Base-by-base conservation (phyloP, 2,329 filamentous ascomycete genomes). In the Xylariaceae sp. region DNA sequence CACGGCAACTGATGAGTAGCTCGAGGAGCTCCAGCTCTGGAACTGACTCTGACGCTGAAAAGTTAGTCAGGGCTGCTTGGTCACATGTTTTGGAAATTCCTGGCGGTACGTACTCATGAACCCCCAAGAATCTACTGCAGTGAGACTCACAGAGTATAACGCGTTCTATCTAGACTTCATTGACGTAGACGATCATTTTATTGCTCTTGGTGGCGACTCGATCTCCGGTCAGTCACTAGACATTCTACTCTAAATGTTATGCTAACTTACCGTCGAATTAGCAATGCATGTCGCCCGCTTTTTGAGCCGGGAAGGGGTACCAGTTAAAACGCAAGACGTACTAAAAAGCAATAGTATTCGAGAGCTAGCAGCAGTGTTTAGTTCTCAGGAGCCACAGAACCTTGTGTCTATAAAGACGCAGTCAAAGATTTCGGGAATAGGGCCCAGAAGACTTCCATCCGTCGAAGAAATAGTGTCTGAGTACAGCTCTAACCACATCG, bases 171-270 rank as follows among this genome's bases (percentile, higher is more conserved):
- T 37, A 52, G 49, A 52, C 21, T n/a, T n/a, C 21, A 52, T 52
- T 21, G 49, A 52, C 12, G 23, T 37, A 29, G 49, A 52, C 16
- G 49, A 52, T 44, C 49, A 52, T 52, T 52, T 52, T 7, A 28
- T 52, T 16, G 29, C 49, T 11, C 49, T 52, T 37, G 49, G 49
- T 19, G 49, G 49, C 19, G 49, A 52, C 23, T 52, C 49, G n/a
- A 52, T 52, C 31, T 44, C 49, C 6, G 46, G 46, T 49, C 16
- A 49, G 46, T 24, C 16, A n/a, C n/a, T n/a, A n/a, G n/a, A 9
- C n/a, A 14, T 14, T 31, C 11, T 16, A 21, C 21, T 19, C 6
- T 28, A 28, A 26, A 11, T 43, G 2, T n/a, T n/a, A 40, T 24
- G 26, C 46, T 49, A 24, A 49, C 24, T 29, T 2, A 49, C 9